phyloP scores from a whole-genome alignment of 139 green algal species.

The Chlamydomonas schloesseri region DNA sequence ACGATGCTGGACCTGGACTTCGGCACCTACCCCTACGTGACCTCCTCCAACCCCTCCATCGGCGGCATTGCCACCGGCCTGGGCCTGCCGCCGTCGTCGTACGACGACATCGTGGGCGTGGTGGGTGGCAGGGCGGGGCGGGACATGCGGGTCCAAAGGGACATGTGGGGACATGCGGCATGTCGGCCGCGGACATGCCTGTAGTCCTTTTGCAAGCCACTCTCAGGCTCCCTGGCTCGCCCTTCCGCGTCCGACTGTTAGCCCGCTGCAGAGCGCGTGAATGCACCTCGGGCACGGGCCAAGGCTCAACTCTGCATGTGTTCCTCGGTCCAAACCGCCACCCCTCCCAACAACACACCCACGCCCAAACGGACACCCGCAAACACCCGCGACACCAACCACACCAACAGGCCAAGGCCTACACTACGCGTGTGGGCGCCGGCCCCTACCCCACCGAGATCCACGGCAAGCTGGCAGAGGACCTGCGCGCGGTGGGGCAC shows the following conservation, averaged over 20 bases:
- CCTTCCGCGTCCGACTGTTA: too few relatives aligned
- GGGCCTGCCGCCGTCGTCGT: slow-evolving; percentile 91
- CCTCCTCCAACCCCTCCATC: slow-evolving; percentile 96
- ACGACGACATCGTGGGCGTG: slow-evolving; percentile 94
- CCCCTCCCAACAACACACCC: too few relatives aligned
- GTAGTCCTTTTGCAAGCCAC: too few relatives aligned
- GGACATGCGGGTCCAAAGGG: background rate
- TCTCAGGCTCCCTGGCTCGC: too few relatives aligned
- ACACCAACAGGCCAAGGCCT: slow-evolving; percentile 92
- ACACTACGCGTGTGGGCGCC: slow-evolving; percentile 97
- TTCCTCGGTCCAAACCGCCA: too few relatives aligned
- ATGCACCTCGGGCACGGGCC: too few relatives aligned
- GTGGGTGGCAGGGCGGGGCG: slow-evolving; percentile 52
- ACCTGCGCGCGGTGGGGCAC: slow-evolving; percentile 79
- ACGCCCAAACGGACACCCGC: too few relatives aligned
- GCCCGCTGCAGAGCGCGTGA: too few relatives aligned
- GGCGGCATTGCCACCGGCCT: slow-evolving; percentile 95
- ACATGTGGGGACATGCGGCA: background rate
- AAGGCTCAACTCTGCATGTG: too few relatives aligned
- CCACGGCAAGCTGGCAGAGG: slow-evolving; percentile 87
- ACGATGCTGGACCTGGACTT: slow-evolving; percentile 99
- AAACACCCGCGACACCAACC: too few relatives aligned
- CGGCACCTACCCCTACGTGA: slow-evolving; percentile 99
- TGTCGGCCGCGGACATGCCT: background rate
- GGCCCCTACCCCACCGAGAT: slow-evolving; percentile 99